phyloP scores from a whole-genome alignment of 345 rosid genomes.

The Eucalyptus cloeziana region DNA sequence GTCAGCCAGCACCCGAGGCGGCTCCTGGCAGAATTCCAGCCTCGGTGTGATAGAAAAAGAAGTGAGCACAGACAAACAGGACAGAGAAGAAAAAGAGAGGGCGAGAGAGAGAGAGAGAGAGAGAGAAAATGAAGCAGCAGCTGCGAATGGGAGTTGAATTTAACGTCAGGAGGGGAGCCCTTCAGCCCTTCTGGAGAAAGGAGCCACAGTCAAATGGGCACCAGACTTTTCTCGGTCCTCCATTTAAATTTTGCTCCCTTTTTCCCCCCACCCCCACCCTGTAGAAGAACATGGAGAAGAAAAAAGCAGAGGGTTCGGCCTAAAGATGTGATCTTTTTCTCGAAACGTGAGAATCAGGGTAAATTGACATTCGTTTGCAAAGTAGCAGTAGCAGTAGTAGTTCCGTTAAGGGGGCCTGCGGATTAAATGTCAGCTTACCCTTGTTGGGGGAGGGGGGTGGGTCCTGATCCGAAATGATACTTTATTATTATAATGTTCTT shows the following conservation, averaged over 20 bases:
- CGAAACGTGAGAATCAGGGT: neutral
- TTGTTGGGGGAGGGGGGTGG: conserved; percentile 9
- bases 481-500: neutral
- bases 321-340: neutral
- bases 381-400: no score
- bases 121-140: conserved; percentile 35
- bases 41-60: neutral
- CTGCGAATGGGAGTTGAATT: conserved; percentile 26
- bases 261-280: neutral
- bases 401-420: conserved; percentile 20
- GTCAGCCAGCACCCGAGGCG: neutral
- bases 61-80: neutral
- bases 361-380: neutral
- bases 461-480: conserved; percentile 5
- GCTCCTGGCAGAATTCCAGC: neutral
- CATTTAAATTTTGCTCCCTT: neutral
- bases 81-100: neutral
- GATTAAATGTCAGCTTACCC: conserved; percentile 9
- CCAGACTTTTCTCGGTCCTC: neutral
- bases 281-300: neutral
- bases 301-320: neutral
- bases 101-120: conserved; percentile 10
- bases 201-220: neutral
- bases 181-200: neutral
- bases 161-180: conserved; percentile 15